Conservation (phyloP, 1,284 basidiomycete species). For the Sporisorium reilianum region DNA sequence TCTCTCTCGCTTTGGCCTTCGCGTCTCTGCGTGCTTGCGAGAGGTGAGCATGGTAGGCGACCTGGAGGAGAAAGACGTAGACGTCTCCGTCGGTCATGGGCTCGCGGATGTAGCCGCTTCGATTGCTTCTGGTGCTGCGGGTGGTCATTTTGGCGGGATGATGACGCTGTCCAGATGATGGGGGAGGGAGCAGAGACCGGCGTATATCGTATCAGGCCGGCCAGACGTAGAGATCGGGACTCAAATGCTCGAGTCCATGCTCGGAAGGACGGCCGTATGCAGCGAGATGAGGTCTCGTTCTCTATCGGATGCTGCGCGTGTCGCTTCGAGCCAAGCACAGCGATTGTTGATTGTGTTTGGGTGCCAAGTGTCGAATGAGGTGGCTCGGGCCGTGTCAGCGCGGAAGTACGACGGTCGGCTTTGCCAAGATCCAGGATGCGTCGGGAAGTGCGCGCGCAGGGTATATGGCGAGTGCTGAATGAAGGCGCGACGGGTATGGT, state of each 20-base stretch:
- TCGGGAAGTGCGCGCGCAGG: not conserved
- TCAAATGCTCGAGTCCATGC: conserved; percentile 3
- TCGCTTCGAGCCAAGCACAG: not conserved
- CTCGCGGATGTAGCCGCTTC: conserved; percentile 33
- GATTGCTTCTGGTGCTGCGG: conserved; percentile 52
- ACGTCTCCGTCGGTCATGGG: conserved; percentile 66
- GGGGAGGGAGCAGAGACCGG: not conserved
- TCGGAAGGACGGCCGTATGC: not conserved
- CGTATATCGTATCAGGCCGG: not conserved
- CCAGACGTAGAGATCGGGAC: not conserved
- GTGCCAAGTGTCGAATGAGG: not conserved
- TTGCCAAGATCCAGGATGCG: not conserved
- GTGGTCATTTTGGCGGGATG: conserved; percentile 46
- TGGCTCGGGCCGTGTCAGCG: not conserved
- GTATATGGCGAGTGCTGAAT: not conserved
- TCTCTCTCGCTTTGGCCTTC: conserved; percentile 41
- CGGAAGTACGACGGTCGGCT: not conserved
- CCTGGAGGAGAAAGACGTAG: conserved; percentile 65
- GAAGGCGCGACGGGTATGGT: not conserved
- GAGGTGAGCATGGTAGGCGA: conserved; percentile 55
- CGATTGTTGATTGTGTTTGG: conserved; percentile 1
- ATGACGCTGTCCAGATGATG: not conserved
- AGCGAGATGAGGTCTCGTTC: not conserved
- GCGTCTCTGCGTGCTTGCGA: conserved; percentile 29
- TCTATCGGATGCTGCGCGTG: not conserved